Conservation (phyloP, 805 yeast genomes). For the Ogataea naganishii region DNA sequence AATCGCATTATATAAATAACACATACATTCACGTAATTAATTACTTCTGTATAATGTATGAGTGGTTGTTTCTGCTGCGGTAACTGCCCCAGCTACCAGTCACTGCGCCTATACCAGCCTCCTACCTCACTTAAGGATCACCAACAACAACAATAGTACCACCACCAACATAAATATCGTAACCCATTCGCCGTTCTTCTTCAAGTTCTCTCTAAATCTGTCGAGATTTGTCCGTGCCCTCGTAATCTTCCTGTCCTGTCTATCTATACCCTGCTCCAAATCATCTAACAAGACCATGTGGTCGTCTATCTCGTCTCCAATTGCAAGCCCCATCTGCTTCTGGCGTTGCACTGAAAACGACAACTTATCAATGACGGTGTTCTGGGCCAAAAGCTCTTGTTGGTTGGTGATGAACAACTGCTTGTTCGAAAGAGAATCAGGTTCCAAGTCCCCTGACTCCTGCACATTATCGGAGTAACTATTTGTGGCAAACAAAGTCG, state of each 20-base stretch:
- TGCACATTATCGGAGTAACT: too few species aligned
- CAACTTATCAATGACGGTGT: conserved; percentile 29
- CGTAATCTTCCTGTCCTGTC: conserved; percentile 29
- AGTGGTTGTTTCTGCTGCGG: neutral
- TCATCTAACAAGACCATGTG: conserved; percentile 43
- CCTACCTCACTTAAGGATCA: conserved; percentile 24
- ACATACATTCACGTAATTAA: too few species aligned
- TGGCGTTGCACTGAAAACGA: conserved; percentile 36
- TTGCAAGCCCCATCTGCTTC: conserved; percentile 34
- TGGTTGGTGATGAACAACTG: conserved; percentile 30
- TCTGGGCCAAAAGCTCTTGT: conserved; percentile 39
- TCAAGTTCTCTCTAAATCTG: conserved; percentile 30
- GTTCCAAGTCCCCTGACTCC: too few species aligned
- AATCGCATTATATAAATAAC: too few species aligned
- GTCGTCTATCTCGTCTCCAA: conserved; percentile 37
- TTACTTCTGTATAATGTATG: neutral
- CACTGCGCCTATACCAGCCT: neutral
- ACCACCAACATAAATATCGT: conserved; percentile 34
- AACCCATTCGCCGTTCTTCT: conserved; percentile 41
- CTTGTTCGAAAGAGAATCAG: conserved; percentile 15
- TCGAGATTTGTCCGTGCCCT: conserved; percentile 32
- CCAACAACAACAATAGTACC: conserved; percentile 34
- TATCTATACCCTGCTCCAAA: conserved; percentile 36
- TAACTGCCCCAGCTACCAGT: neutral
- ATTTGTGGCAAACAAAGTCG: too few species aligned